A percentile compares a stretch with the other conserved stretches of the same genome.
Conservation (phyloP, 306 rosid species). For the Crotalaria pallida region DNA sequence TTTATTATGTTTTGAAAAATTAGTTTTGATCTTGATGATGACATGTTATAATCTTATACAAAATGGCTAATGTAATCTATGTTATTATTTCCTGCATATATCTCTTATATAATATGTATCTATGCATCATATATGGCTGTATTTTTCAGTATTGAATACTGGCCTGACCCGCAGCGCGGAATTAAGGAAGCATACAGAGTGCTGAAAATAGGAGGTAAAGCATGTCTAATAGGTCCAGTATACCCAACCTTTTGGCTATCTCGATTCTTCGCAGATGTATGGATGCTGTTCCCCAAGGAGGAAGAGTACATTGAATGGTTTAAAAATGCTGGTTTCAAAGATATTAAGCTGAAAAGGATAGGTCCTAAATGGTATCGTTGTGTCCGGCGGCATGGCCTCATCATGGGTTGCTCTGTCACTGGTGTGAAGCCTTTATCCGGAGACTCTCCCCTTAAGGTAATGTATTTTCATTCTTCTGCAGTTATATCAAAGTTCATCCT, state of each 20-base stretch:
- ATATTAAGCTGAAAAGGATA: constrained; percentile 72
- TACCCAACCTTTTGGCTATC: constrained; percentile 82
- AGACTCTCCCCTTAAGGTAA: constrained; percentile 77
- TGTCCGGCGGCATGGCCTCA: constrained; percentile 74
- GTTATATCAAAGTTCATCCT: neutral
- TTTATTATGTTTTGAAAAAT: neutral
- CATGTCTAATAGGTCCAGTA: constrained; percentile 83
- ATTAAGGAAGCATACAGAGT: constrained; percentile 85
- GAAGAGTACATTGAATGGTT: constrained; percentile 90
- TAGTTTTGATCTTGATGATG: neutral
- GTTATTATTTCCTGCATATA: neutral
- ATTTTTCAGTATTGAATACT: constrained; percentile 66
- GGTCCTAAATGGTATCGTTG: constrained; percentile 95
- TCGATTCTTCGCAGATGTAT: constrained; percentile 75
- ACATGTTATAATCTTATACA: neutral
- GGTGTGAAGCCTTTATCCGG: constrained; percentile 77
- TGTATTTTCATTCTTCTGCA: neutral
- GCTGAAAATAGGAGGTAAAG: constrained; percentile 74
- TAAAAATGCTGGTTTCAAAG: constrained; percentile 70
- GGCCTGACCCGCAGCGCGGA: constrained; percentile 94
- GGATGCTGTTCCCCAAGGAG: constrained; percentile 88
- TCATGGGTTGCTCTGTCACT: constrained; percentile 86
- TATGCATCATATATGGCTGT: neutral
- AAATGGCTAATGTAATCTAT: neutral
- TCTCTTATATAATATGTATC: neutral